These are phyloP conservation scores for Stemphylium vesicarium DNA, from an alignment of 2,329 filamentous ascomycete genomes.

Conservation along the genomic window DNA sequence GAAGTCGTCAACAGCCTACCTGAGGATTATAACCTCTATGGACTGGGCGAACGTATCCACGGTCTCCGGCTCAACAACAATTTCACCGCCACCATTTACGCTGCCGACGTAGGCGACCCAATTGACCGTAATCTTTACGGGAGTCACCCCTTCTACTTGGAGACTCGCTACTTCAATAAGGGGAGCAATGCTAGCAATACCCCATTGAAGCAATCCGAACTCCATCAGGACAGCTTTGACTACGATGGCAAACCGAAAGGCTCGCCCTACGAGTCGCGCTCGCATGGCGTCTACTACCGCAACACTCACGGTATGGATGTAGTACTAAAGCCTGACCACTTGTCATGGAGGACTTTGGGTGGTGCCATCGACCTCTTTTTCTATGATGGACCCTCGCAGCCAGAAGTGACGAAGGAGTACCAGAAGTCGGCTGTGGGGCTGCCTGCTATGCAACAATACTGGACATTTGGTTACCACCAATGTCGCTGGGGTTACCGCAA, in stretches of 20 bases:
- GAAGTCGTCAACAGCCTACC: conserved; percentile 72
- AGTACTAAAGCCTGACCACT: conserved; percentile 65
- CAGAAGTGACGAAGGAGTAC: conserved; percentile 73
- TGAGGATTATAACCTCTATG: conserved; percentile 76
- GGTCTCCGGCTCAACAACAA: conserved; percentile 75
- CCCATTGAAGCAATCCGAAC: conserved; percentile 61
- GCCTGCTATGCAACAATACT: conserved; percentile 80
- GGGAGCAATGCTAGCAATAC: conserved; percentile 56
- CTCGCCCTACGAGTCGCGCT: conserved; percentile 67
- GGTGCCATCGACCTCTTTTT: conserved; percentile 82
- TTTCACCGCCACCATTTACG: conserved; percentile 71
- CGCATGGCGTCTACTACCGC: conserved; percentile 78
- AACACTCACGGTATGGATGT: conserved; percentile 80
- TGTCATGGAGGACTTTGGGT: conserved; percentile 77
- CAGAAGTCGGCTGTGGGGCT: conserved; percentile 70
- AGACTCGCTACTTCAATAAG: conserved; percentile 75
- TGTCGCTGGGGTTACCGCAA: conserved; percentile 83
- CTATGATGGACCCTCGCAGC: conserved; percentile 73
- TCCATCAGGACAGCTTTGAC: conserved; percentile 34
- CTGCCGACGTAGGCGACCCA: conserved; percentile 70
- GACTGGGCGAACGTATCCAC: conserved; percentile 76
- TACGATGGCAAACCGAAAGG: conserved; percentile 29
- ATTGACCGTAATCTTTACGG: conserved; percentile 75
- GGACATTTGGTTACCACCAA: conserved; percentile 81
- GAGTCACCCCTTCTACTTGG: conserved; percentile 77